Conservation (phyloP, 2,329 filamentous ascomycete species). For the Fusarium zealandicum region DNA sequence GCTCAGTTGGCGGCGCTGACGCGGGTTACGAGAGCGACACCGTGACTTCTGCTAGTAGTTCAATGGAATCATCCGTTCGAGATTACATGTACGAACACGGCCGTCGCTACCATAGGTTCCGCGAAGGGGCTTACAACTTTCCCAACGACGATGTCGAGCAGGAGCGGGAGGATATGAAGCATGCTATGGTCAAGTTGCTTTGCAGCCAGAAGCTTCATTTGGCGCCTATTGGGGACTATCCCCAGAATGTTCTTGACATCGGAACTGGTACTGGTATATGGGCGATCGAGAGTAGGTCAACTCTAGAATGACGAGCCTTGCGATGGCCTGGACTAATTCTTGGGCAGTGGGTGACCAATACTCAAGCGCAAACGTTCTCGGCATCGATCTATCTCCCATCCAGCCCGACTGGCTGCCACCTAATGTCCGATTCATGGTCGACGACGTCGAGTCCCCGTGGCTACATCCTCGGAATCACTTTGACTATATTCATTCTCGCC, state of each 20-base stretch:
- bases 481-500: slow-evolving; percentile 67
- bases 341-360: slow-evolving; percentile 55
- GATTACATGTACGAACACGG: slow-evolving; percentile 65
- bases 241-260: slow-evolving; percentile 62
- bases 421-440: slow-evolving; percentile 63
- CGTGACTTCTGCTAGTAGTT: slow-evolving; percentile 48
- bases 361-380: slow-evolving; percentile 53
- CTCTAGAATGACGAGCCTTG: background rate
- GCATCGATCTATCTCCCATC: slow-evolving; percentile 57
- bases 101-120: slow-evolving; percentile 64
- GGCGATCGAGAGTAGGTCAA: slow-evolving; percentile 60
- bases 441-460: slow-evolving; percentile 66
- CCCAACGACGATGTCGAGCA: slow-evolving; percentile 68
- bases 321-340: slow-evolving; percentile 13
- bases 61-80: slow-evolving; percentile 51
- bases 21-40: slow-evolving; percentile 50
- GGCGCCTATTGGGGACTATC: slow-evolving; percentile 56
- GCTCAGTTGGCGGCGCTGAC: slow-evolving; percentile 40
- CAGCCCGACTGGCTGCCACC: slow-evolving; percentile 61
- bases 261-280: slow-evolving; percentile 67
- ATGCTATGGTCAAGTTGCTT: slow-evolving; percentile 58
- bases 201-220: slow-evolving; percentile 59
- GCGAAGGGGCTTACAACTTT: slow-evolving; percentile 63
- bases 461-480: slow-evolving; percentile 61
- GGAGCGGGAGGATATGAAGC: slow-evolving; percentile 65